Conservation (phyloP, 352 stramenopile species). For the Albugo candida region DNA sequence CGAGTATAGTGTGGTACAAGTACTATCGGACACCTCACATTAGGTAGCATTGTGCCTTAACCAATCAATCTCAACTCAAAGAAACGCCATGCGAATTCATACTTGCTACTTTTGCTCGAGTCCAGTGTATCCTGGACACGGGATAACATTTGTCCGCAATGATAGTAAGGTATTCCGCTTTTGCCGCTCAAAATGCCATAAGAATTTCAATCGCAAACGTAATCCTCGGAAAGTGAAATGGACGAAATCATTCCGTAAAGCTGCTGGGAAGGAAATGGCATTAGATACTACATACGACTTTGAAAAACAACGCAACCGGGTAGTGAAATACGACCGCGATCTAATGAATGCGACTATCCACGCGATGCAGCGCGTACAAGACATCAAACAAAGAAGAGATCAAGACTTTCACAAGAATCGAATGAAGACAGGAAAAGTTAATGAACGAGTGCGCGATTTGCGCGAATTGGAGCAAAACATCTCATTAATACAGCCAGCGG, state of each 20-base stretch:
- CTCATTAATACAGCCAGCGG: slow-evolving; percentile 59
- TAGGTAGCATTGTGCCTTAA: no score
- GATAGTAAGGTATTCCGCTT: slow-evolving; percentile 99
- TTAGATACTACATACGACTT: slow-evolving; percentile 99
- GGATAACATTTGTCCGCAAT: slow-evolving; percentile 98
- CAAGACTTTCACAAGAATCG: slow-evolving; percentile 94
- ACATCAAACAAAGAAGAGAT: slow-evolving; percentile 95
- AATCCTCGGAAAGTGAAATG: slow-evolving; percentile 99
- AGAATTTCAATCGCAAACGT: slow-evolving; percentile 99
- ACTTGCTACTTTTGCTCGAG: slow-evolving; percentile 99
- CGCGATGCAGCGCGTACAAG: slow-evolving; percentile 94
- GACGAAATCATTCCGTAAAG: slow-evolving; percentile 98
- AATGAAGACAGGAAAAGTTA: slow-evolving; percentile 81
- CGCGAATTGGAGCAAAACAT: slow-evolving; percentile 76
- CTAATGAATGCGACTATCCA: slow-evolving; percentile 97
- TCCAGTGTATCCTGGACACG: slow-evolving; percentile 98
- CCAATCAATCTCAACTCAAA: no score
- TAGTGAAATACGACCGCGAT: slow-evolving; percentile 98
- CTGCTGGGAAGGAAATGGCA: slow-evolving; percentile 98
- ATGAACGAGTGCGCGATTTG: slow-evolving; percentile 62
- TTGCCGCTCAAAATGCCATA: slow-evolving; percentile 99
- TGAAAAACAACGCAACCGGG: slow-evolving; percentile 96
- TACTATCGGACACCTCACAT: no score
- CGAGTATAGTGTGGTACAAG: slow-evolving; percentile 24
- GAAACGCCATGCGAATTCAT: slow-evolving; percentile 87